Base-by-base conservation (phyloP, 1,284 basidiomycete genomes). In the Cutaneotrichosporon cutaneum region DNA sequence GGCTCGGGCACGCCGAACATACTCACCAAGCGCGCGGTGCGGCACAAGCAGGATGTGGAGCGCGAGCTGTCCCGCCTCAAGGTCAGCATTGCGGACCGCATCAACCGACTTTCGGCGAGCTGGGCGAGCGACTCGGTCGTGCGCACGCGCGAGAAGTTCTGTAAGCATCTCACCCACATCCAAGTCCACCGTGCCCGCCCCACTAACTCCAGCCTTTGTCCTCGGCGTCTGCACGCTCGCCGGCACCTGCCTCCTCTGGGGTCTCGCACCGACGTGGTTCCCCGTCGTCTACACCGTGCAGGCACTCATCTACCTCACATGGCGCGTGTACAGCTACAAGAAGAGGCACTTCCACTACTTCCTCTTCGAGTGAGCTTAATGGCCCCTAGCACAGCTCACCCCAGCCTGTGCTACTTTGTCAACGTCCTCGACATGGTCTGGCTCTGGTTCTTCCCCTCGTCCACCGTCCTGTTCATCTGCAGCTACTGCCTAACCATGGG, bases 61-160 rank as follows among this genome's bases (percentile, higher is more conserved):
- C 84, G 86, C 48, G 92, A 94, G 78, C 82, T 94, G 62, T 87
- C 87, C 74, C 87, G 87, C 73, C 88, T 94, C 77, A 94, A 85
- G 73, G 71, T 84, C 58, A 87, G 85, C 70, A 73, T 80, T 33
- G 70, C 68, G 5, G 66, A 60, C 13, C 77, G 92, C 87, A 85
- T 94, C 44, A 88, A 89, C 1, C 82, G 83, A 59, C 81, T 96
- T 14, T 82, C 87, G 30, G 82, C 85, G 13, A 87, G 89, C 45
- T 84, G 94, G 94, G 87, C 92, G 69, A 92, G 91, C 32, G 88
- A 92, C 1, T 94, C 94, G 74, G 90, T 93, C 39, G 88, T 96
- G 33, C 85, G 92, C 30, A 93, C 90, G n/a, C 85, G 89, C 58
- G 92, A 94, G 70, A 94, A 94, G 78, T 82, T 81, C 26, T 73